Evolutionary conservation across 2,329 filamentous ascomycete species (phyloP).

Genomic region (Pseudogymnoascus sp.): DNA sequence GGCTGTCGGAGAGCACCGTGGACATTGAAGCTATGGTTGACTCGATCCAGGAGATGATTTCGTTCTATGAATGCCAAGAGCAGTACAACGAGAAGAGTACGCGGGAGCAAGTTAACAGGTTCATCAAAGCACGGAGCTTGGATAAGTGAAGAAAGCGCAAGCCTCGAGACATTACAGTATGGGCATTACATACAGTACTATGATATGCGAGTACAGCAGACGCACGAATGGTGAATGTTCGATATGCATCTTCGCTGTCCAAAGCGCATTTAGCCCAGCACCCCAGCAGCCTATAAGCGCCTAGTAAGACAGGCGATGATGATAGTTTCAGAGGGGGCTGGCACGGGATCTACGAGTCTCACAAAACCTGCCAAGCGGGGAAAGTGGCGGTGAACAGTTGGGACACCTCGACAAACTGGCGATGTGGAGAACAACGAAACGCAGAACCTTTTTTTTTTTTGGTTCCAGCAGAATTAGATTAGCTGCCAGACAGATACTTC

Average conservation of each 20-base stretch:
- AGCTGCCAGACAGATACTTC: background rate
- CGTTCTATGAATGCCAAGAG: constrained; percentile 51
- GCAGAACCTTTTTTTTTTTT: background rate
- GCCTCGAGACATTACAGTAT: background rate
- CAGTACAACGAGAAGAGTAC: constrained; percentile 30
- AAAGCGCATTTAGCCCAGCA: constrained; percentile 1
- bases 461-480: background rate
- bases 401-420: background rate
- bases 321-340: constrained; percentile 3
- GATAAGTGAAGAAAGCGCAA: constrained; percentile 17
- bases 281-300: background rate
- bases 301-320: background rate
- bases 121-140: constrained; percentile 28
- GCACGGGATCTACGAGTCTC: background rate
- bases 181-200: background rate
- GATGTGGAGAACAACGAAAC: background rate
- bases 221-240: background rate
- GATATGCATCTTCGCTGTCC: background rate
- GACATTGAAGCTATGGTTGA: constrained; percentile 62
- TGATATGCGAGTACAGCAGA: background rate
- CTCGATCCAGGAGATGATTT: constrained; percentile 64
- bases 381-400: background rate
- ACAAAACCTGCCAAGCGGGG: background rate
- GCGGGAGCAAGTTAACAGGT: constrained; percentile 29
- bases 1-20: constrained; percentile 61